These are phyloP conservation scores for Parasarocladium wereldwijsianum DNA, from an alignment of 2,329 filamentous ascomycete genomes.

Conservation along the genomic window DNA sequence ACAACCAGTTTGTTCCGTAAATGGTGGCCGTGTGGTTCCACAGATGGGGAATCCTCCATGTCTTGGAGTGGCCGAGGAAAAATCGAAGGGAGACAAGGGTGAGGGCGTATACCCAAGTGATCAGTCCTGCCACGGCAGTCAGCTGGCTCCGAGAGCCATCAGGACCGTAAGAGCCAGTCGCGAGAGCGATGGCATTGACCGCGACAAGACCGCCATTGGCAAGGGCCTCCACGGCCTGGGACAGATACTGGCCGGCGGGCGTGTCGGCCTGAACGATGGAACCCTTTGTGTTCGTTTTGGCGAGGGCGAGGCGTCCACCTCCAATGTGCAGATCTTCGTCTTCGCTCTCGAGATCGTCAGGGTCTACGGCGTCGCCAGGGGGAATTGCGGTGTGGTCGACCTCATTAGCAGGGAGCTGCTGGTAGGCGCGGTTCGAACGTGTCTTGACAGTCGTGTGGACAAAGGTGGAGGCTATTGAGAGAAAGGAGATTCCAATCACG, in stretches of 20 bases:
- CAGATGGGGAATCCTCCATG: conserved; percentile 54
- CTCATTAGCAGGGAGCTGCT: conserved; percentile 30
- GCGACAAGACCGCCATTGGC: conserved; percentile 58
- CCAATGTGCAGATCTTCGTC: conserved; percentile 41
- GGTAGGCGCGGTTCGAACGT: conserved; percentile 39
- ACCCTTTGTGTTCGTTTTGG: conserved; percentile 45
- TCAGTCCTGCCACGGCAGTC: conserved; percentile 51
- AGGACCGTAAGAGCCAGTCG: conserved; percentile 41
- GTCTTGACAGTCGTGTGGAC: conserved; percentile 9
- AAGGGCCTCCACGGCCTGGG: conserved; percentile 60
- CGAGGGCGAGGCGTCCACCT: conserved; percentile 42
- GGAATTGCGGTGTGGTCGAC: conserved; percentile 37
- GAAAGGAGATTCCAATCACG: conserved; percentile 51
- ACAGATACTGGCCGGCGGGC: conserved; percentile 56
- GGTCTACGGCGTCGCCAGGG: conserved; percentile 24
- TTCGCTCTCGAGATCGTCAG: conserved; percentile 44
- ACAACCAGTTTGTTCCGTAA: conserved; percentile 72
- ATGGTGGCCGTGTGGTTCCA: conserved; percentile 90
- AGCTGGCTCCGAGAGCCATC: conserved; percentile 30
- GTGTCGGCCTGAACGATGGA: conserved; percentile 59
- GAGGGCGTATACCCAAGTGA: conserved; percentile 70
- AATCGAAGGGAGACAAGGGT: conserved; percentile 60
- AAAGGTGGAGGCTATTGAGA: conserved; percentile 9
- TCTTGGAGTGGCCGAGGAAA: conserved; percentile 46
- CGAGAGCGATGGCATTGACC: conserved; percentile 51